Evolutionary conservation across 306 rosid species (phyloP).

Genomic region (Cucurbita ficifolia): DNA sequence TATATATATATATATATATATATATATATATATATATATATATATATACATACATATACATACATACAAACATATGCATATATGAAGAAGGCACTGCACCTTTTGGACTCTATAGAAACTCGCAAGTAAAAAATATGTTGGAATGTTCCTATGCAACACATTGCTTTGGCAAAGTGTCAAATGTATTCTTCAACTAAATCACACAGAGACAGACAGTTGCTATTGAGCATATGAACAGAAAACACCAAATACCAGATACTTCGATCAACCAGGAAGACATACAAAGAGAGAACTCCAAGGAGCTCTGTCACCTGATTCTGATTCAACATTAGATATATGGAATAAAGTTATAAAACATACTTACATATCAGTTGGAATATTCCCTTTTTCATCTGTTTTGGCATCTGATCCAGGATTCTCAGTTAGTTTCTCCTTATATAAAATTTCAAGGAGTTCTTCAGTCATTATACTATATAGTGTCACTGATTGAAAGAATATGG

Average conservation of each 20-base stretch:
- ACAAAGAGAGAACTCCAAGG: too few relatives aligned
- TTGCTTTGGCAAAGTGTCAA: not conserved
- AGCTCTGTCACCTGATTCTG: not conserved
- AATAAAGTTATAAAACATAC: conserved; percentile 22
- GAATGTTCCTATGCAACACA: not conserved
- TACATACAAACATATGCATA: too few relatives aligned
- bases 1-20: accelerated
- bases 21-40: too few relatives aligned
- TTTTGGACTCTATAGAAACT: not conserved
- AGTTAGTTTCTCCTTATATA: conserved; percentile 19
- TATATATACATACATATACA: too few relatives aligned
- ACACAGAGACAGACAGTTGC: not conserved
- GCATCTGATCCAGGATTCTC: conserved; percentile 16
- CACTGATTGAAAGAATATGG: not conserved
- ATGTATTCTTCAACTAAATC: not conserved
- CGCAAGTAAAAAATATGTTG: not conserved
- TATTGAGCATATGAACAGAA: not conserved
- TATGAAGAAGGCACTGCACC: not conserved
- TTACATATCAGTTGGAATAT: conserved; percentile 14
- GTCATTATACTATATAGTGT: conserved; percentile 24
- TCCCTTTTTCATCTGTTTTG: conserved; percentile 12
- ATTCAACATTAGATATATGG: not conserved
- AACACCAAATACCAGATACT: not conserved
- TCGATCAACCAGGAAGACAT: not conserved
- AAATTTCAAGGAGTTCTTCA: conserved; percentile 52